Evolutionary conservation across 2,329 filamentous ascomycete genomes (phyloP).

Genomic region (Hysterium pulicare): DNA sequence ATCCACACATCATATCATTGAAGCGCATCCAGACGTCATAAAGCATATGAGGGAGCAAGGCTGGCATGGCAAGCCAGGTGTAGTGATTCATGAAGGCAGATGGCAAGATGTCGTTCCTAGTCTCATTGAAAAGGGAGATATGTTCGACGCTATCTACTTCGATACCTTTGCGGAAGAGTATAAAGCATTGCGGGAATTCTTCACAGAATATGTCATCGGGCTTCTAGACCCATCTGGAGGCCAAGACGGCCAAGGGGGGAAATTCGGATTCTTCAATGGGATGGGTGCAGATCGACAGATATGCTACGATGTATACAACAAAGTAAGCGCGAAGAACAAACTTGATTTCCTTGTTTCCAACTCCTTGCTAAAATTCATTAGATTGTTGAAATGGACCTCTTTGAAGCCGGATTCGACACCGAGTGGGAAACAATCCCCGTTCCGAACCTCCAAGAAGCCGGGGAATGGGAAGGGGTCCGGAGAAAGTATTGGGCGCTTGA

Average conservation of each 20-base stretch:
- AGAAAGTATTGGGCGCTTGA: constrained; percentile 87
- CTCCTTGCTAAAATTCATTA: constrained; percentile 12
- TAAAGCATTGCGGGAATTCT: constrained; percentile 77
- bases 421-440: constrained; percentile 80
- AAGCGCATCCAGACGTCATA: constrained; percentile 50
- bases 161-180: constrained; percentile 98
- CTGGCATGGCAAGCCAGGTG: constrained; percentile 48
- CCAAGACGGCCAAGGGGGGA: constrained; percentile 42
- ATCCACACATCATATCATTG: constrained; percentile 48
- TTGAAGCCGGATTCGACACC: constrained; percentile 84
- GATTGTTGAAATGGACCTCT: constrained; percentile 82
- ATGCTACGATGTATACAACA: constrained; percentile 94
- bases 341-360: constrained; percentile 2
- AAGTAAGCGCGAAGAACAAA: constrained; percentile 42
- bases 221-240: constrained; percentile 61
- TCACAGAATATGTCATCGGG: constrained; percentile 79
- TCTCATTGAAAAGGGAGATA: constrained; percentile 41
- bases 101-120: constrained; percentile 50
- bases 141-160: constrained; percentile 70
- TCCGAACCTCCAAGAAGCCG: constrained; percentile 64
- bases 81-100: constrained; percentile 47
- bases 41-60: constrained; percentile 44
- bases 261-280: constrained; percentile 66
- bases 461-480: constrained; percentile 85
- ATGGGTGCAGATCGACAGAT: constrained; percentile 88